Evolutionary conservation across 805 yeast genomes (phyloP).

Genomic region (Kazachstania viticola): DNA sequence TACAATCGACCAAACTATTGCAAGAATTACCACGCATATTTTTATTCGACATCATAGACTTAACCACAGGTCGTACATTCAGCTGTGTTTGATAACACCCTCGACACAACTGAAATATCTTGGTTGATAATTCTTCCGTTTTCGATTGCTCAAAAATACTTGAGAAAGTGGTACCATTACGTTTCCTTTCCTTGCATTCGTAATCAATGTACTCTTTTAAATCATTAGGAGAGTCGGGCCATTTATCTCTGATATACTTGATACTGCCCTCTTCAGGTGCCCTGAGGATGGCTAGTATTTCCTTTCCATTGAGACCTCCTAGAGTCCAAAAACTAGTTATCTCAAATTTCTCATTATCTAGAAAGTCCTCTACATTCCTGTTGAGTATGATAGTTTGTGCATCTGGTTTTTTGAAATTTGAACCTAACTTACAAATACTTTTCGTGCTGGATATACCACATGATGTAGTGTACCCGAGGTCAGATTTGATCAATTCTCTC

Average conservation of each 20-base stretch:
- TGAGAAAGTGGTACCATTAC: neutral
- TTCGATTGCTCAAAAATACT: conserved; percentile 28
- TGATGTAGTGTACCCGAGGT: conserved; percentile 74
- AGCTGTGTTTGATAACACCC: conserved; percentile 52
- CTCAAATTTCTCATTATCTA: conserved; percentile 40
- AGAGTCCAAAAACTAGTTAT: conserved; percentile 75
- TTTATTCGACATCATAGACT: conserved; percentile 84
- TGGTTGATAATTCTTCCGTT: conserved; percentile 37
- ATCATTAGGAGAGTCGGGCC: conserved; percentile 30
- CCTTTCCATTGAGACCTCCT: conserved; percentile 81
- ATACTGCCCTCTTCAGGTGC: conserved; percentile 40
- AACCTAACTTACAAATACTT: conserved; percentile 75
- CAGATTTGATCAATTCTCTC: conserved; percentile 39
- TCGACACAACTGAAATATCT: conserved; percentile 48
- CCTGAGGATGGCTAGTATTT: conserved; percentile 37
- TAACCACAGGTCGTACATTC: conserved; percentile 46
- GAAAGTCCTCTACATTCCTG: conserved; percentile 37
- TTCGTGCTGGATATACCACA: conserved; percentile 77
- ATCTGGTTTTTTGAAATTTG: conserved; percentile 76
- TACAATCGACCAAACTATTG: conserved; percentile 40
- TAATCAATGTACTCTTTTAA: conserved; percentile 11
- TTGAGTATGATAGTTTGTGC: conserved; percentile 67
- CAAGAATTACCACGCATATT: conserved; percentile 56
- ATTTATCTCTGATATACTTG: conserved; percentile 39
- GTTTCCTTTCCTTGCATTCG: too few species aligned